These are phyloP conservation scores for Galerina sulciceps DNA, from an alignment of 768 basidiomycete species.

Conservation along the genomic window DNA sequence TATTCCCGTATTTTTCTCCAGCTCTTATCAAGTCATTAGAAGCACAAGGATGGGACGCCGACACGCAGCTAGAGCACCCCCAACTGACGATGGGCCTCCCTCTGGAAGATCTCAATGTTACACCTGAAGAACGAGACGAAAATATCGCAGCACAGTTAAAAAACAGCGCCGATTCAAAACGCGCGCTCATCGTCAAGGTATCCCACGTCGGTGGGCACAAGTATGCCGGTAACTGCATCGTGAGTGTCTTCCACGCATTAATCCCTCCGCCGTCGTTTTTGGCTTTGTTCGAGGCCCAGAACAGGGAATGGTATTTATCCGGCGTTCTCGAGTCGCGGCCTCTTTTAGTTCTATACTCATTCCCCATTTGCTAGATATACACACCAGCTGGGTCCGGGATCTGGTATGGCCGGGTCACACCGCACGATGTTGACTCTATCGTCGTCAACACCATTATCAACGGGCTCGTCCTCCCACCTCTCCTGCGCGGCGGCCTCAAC, in stretches of 20 bases:
- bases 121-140: conserved; percentile 56
- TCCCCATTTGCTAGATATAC: conserved; percentile 62
- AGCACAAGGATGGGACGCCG: conserved; percentile 72
- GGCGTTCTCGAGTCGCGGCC: not conserved
- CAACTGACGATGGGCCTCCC: conserved; percentile 50
- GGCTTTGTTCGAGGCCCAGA: not conserved
- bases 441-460: conserved; percentile 86
- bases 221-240: conserved; percentile 90
- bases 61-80: conserved; percentile 72
- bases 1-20: conserved; percentile 29
- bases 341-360: conserved; percentile 7
- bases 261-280: conserved; percentile 2
- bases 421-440: conserved; percentile 85
- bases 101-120: conserved; percentile 62
- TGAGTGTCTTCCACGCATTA: conserved; percentile 60
- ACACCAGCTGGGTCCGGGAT: conserved; percentile 84
- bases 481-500: conserved; percentile 87
- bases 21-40: conserved; percentile 69
- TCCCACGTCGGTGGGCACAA: conserved; percentile 95
- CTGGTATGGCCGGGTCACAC: conserved; percentile 94
- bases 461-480: conserved; percentile 82
- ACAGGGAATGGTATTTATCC: not conserved
- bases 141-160: conserved; percentile 57
- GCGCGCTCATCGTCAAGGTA: conserved; percentile 82
- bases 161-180: conserved; percentile 58